A percentile compares a stretch with the other conserved stretches of the same genome.
These are phyloP conservation scores for Aspergillus incahuasiensis DNA, from an alignment of 495 filamentous ascomycete genomes.

Conservation along the genomic window DNA sequence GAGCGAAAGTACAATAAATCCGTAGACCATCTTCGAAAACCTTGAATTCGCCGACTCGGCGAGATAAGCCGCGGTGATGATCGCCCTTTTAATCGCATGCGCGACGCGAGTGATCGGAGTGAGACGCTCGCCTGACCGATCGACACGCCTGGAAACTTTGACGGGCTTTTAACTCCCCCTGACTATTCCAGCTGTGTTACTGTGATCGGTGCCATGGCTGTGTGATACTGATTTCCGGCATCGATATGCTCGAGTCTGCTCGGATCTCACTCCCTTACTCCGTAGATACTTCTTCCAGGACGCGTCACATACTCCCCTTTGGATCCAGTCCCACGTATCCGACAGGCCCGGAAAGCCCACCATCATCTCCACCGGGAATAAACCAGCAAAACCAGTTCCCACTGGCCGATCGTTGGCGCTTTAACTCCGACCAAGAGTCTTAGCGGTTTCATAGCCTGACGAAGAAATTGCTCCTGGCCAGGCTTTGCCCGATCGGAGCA, in stretches of 20 bases:
- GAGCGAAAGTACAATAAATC: not conserved
- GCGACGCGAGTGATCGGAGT: conserved; percentile 1
- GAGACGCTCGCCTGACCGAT: conserved; percentile 7
- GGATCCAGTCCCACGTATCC: not conserved
- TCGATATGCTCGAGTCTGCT: not conserved
- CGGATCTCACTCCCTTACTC: not conserved
- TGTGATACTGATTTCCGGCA: not conserved
- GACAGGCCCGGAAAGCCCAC: too few relatives aligned
- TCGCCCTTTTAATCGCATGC: not conserved
- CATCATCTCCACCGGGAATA: not conserved
- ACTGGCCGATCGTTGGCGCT: not conserved
- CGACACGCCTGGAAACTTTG: not conserved
- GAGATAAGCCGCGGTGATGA: not conserved
- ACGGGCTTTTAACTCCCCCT: not conserved
- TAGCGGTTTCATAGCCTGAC: conserved; percentile 1
- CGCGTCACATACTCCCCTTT: not conserved
- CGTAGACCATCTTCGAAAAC: not conserved
- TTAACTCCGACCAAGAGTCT: not conserved
- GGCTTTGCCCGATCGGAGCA: conserved; percentile 1
- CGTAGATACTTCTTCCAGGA: not conserved
- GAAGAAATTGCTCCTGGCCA: not conserved
- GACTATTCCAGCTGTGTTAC: not conserved
- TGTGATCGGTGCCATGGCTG: not conserved
- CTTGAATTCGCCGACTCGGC: too few relatives aligned
- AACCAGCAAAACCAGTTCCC: not conserved